These are phyloP conservation scores for Millerago galiae DNA, from an alignment of 805 yeast genomes.

Conservation along the genomic window DNA sequence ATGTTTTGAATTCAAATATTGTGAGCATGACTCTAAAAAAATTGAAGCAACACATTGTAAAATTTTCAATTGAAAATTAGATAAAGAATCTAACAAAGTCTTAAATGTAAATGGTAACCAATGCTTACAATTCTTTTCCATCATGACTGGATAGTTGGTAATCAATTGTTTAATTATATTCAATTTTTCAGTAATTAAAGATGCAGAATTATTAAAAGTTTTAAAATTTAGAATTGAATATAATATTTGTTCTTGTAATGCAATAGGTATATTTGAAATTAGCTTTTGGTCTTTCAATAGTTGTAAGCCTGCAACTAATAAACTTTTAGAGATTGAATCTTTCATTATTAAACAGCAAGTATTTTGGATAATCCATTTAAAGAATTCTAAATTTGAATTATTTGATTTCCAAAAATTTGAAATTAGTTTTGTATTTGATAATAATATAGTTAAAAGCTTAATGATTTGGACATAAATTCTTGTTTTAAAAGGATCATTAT, in stretches of 20 bases:
- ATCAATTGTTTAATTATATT: constrained; percentile 17
- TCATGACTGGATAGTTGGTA: constrained; percentile 14
- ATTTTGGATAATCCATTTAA: constrained; percentile 14
- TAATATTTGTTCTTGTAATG: constrained; percentile 16
- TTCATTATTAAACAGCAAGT: constrained; percentile 10
- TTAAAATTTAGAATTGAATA: constrained; percentile 19
- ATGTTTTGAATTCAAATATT: constrained; percentile 11
- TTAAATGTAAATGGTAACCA: constrained; percentile 19
- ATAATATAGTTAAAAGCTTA: constrained; percentile 12
- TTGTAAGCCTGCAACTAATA: constrained; percentile 21
- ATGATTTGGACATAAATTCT: constrained; percentile 21
- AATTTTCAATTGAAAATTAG: constrained; percentile 6
- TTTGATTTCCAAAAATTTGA: constrained; percentile 6
- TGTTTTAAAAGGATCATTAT: constrained; percentile 16
- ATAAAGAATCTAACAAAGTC: constrained; percentile 1
- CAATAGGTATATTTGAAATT: constrained; percentile 4
- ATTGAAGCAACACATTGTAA: constrained; percentile 5
- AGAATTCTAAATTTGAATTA: constrained; percentile 7
- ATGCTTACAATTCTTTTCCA: constrained; percentile 22
- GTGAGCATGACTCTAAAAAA: constrained; percentile 3
- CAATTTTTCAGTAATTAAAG: constrained; percentile 18
- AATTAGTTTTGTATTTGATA: constrained; percentile 12
- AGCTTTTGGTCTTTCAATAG: constrained; percentile 19
- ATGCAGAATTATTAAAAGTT: constrained; percentile 14
- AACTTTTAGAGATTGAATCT: constrained; percentile 15